Evolutionary conservation across 2,329 filamentous ascomycete species (phyloP), one percentile per base, ranked within the genome.

Genomic region (Seiridium cupressi): DNA sequence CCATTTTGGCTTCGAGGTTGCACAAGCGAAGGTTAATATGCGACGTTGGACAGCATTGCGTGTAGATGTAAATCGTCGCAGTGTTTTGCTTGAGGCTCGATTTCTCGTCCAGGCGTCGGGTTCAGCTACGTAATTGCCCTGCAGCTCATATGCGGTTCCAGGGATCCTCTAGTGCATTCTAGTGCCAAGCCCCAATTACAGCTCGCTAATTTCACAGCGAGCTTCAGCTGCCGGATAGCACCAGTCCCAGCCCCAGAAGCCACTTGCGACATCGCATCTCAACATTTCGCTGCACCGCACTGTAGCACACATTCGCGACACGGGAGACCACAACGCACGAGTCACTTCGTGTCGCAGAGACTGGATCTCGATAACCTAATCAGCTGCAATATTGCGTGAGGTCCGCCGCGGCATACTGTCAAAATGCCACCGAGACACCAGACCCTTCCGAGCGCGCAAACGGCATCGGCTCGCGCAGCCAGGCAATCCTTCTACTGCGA

Each of bases 401-500:
- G 18, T 2, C 18, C 18, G 2, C 18, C 18, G 18, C 18, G 1
- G 18, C 18, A 26, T 26, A 26, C 18, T 34, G 18, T 11, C 51
- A 51, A 8, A 9, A 18, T 51, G 44, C 36, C 46, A 51, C 58
- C 51, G 81, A 77, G 84, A 68, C 81, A 82, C 69, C 82, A 85
- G 64, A 86, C 84, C 4, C 79, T 86, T 1, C 84, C 84, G 1
- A 79, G 82, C 4, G 83, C 84, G 60, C 82, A 85, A 68, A 87
- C 84, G 31, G 78, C 81, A 34, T 84, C 84, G 2, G 92, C 91
- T 7, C 88, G 91, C 63, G 89, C 91, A 69, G 91, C 91, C 13
- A 82, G 91, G 54, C 90, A 88, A 70, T 87, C 90, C 40, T 95
- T 96, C 77, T 93, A 91, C 78, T 96, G 89, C 79, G 85, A 88